These are phyloP conservation scores for Cercospora citrullina DNA, from an alignment of 2,329 filamentous ascomycete species.

Conservation along the genomic window DNA sequence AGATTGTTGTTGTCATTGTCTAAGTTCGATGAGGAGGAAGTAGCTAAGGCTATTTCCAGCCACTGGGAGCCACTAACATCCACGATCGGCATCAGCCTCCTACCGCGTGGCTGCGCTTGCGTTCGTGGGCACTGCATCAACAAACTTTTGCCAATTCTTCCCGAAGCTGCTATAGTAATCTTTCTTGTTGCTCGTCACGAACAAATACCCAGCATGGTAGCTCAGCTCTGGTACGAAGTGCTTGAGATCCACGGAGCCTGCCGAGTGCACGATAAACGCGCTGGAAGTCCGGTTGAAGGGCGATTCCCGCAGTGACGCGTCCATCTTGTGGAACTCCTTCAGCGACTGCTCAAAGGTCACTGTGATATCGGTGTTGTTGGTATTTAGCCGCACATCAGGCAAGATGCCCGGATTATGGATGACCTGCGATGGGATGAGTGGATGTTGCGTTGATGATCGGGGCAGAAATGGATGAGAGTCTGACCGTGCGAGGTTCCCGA, in stretches of 20 bases:
- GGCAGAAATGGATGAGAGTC: background rate
- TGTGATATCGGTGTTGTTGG: conserved; percentile 26
- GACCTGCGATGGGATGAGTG: conserved; percentile 18
- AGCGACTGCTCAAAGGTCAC: conserved; percentile 30
- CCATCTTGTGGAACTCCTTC: conserved; percentile 13
- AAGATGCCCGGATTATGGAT: conserved; percentile 30
- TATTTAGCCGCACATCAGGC: conserved; percentile 19
- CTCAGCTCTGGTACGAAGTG: conserved; percentile 22
- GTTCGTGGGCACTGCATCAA: conserved; percentile 16
- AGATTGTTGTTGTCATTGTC: background rate
- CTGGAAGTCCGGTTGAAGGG: conserved; percentile 20
- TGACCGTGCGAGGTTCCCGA: conserved; percentile 18
- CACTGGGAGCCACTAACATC: background rate
- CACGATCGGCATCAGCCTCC: conserved; percentile 2
- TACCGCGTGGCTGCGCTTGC: conserved; percentile 5
- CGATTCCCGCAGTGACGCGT: conserved; percentile 14
- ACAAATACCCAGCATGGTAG: conserved; percentile 21
- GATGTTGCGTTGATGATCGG: background rate
- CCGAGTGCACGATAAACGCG: conserved; percentile 28
- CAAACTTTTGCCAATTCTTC: conserved; percentile 22
- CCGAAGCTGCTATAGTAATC: conserved; percentile 23
- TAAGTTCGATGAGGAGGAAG: background rate
- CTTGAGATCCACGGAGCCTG: conserved; percentile 19
- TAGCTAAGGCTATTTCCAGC: background rate
- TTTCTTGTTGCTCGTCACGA: conserved; percentile 20